These are phyloP conservation scores for Stentor roeselii DNA, from an alignment of 73 alveolate genomes.

Conservation along the genomic window DNA sequence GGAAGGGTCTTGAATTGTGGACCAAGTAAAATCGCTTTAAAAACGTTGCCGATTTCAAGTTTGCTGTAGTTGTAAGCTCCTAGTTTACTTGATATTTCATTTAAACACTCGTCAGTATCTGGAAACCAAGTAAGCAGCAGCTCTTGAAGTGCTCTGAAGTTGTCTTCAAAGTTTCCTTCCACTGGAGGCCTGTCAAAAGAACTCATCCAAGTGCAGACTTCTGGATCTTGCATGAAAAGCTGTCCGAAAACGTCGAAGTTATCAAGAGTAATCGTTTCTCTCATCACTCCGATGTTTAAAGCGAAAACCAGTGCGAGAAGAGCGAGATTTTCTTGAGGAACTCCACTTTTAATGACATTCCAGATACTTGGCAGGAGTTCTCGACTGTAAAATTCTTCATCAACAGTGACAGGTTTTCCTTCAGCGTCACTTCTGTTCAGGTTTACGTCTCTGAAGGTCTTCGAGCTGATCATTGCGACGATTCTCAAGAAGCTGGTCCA, in stretches of 20 bases:
- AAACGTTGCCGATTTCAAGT: background rate
- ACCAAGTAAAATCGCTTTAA: background rate
- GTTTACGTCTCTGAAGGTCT: constrained; percentile 4
- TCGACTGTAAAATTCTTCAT: constrained; percentile 12
- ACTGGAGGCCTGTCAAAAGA: background rate
- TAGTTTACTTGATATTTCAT: background rate
- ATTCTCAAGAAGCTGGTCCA: background rate
- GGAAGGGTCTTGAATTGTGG: background rate
- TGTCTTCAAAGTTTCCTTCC: background rate
- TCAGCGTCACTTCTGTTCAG: background rate
- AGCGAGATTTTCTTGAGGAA: background rate
- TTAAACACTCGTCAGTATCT: background rate
- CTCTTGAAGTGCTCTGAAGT: background rate
- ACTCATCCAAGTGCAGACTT: background rate
- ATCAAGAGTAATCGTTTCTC: background rate
- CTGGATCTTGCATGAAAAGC: background rate
- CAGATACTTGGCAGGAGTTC: constrained; percentile 9
- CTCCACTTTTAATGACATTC: background rate
- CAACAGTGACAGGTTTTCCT: background rate
- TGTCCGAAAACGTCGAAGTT: constrained; percentile 3
- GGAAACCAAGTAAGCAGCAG: background rate
- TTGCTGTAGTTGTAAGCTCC: background rate
- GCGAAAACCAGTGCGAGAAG: constrained; percentile 2
- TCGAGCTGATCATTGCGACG: background rate
- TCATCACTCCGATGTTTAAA: constrained; percentile 1